Evolutionary conservation across 2,329 filamentous ascomycete genomes (phyloP).

Genomic region (Fusarium xylarioides): DNA sequence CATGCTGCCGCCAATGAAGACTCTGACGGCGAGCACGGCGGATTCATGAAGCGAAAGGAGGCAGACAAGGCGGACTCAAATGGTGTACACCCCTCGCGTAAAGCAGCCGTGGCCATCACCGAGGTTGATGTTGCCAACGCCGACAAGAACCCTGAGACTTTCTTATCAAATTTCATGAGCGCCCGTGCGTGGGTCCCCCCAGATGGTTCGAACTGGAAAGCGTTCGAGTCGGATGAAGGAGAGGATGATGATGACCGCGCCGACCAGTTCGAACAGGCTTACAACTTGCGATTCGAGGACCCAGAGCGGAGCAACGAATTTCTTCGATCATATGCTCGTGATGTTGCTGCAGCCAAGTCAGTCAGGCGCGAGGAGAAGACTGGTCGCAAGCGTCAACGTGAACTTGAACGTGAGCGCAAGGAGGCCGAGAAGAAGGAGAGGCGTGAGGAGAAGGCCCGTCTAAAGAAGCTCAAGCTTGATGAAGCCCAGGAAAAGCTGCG

Average conservation of each 20-base stretch:
- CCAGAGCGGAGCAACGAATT: constrained; percentile 88
- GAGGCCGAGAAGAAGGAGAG: constrained; percentile 80
- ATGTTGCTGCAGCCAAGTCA: constrained; percentile 81
- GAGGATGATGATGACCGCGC: constrained; percentile 76
- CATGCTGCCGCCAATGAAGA: constrained; percentile 68
- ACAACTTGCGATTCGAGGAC: constrained; percentile 96
- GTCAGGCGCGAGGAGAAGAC: constrained; percentile 86
- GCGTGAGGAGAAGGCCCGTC: constrained; percentile 81
- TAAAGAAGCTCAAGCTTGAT: constrained; percentile 89
- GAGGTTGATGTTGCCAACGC: constrained; percentile 77
- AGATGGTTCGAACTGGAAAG: constrained; percentile 73
- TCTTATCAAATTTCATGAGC: constrained; percentile 95
- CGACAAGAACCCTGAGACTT: constrained; percentile 89
- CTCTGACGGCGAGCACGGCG: constrained; percentile 68
- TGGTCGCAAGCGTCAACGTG: constrained; percentile 79
- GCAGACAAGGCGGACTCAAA: constrained; percentile 53
- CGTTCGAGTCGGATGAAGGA: constrained; percentile 93
- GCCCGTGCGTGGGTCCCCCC: constrained; percentile 86
- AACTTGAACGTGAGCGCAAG: constrained; percentile 78
- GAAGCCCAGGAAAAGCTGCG: constrained; percentile 87
- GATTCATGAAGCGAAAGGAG: constrained; percentile 76
- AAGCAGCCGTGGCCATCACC: constrained; percentile 55
- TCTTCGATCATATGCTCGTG: constrained; percentile 87
- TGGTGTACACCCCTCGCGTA: constrained; percentile 67
- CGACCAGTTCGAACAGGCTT: constrained; percentile 90